Evolutionary conservation across 2,329 filamentous ascomycete species (phyloP).

Genomic region (Rasamsonia emersonii): DNA sequence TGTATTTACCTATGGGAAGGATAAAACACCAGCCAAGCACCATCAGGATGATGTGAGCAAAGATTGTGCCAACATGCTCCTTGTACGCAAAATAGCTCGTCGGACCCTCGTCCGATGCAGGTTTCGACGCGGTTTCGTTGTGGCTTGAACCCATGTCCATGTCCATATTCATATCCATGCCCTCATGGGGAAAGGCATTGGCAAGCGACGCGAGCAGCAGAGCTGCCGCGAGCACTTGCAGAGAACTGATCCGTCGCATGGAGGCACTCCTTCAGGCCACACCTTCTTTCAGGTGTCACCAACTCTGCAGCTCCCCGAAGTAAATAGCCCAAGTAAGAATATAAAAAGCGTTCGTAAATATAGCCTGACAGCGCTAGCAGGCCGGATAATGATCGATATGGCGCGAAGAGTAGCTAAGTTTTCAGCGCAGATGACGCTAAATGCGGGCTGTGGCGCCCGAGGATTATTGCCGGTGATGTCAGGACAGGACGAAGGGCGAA

Average conservation of each 20-base stretch:
- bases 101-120: constrained; percentile 16
- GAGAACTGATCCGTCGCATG: constrained; percentile 19
- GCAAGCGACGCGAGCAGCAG: constrained; percentile 22
- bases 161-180: constrained; percentile 20
- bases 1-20: constrained; percentile 59
- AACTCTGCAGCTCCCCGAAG: too few relatives aligned
- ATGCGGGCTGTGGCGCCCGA: too few relatives aligned
- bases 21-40: constrained; percentile 62
- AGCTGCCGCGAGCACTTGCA: constrained; percentile 19
- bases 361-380: too few relatives aligned
- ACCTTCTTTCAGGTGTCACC: too few relatives aligned
- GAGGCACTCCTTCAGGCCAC: constrained; percentile 1
- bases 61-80: constrained; percentile 42
- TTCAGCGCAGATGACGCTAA: too few relatives aligned
- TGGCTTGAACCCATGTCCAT: constrained; percentile 15
- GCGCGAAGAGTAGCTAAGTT: too few relatives aligned
- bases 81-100: constrained; percentile 38
- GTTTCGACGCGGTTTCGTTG: constrained; percentile 11
- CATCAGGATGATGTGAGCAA: constrained; percentile 65
- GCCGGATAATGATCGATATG: too few relatives aligned
- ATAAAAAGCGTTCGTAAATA: too few relatives aligned
- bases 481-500: too few relatives aligned
- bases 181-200: constrained; percentile 25
- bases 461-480: too few relatives aligned
- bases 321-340: too few relatives aligned